Conservation (phyloP, 305 asterid species). For the Fraxinus floribunda region DNA sequence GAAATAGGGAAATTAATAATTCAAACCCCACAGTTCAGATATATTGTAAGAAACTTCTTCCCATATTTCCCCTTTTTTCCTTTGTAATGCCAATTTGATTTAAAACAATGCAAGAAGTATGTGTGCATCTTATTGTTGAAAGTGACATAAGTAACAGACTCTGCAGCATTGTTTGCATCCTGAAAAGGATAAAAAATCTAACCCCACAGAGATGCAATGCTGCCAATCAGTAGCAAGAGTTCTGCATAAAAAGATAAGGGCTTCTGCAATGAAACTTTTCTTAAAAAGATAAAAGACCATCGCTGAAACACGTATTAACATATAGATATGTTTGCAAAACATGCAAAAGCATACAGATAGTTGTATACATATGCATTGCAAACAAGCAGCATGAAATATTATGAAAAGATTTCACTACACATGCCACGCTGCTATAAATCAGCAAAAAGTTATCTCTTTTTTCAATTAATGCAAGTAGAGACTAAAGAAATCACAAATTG, state of each 20-base stretch:
- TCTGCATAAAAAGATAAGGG: neutral
- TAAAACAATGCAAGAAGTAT: neutral
- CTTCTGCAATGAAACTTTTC: neutral
- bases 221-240: neutral
- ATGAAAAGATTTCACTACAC: neutral
- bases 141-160: neutral
- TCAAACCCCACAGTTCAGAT: neutral
- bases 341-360: neutral
- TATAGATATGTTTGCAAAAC: neutral
- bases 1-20: neutral
- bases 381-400: neutral
- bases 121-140: neutral
- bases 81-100: neutral
- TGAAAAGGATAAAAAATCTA: neutral
- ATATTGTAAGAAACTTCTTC: neutral
- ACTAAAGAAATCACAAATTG: conserved; percentile 12
- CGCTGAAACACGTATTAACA: neutral
- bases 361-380: neutral
- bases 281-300: neutral
- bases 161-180: neutral
- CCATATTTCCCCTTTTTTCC: neutral
- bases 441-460: neutral
- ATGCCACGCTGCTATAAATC: conserved; percentile 10
- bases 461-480: conserved; percentile 11
- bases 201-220: neutral